phyloP scores from a whole-genome alignment of 768 basidiomycete genomes.

The Leccinum aurantiacum region DNA sequence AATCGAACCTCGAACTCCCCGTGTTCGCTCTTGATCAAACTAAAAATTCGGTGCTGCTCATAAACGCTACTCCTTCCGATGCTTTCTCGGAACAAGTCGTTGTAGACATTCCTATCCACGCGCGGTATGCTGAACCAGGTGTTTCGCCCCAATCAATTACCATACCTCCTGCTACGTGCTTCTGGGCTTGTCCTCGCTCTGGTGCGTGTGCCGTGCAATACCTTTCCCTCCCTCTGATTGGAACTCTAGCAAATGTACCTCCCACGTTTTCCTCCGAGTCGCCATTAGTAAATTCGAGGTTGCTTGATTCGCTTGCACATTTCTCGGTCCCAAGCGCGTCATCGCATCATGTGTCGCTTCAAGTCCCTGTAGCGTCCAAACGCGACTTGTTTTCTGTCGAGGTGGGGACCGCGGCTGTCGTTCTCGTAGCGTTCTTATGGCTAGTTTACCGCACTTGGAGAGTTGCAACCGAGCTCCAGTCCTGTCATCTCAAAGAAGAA shows the following conservation, averaged over 20 bases:
- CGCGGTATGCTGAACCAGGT: conserved; percentile 40
- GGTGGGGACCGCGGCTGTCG: conserved; percentile 33
- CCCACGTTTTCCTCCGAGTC: conserved; percentile 13
- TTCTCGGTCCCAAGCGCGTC: conserved; percentile 19
- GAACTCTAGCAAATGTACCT: conserved; percentile 6
- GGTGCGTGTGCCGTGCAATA: conserved; percentile 17
- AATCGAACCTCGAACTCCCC: conserved; percentile 45
- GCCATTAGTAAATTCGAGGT: conserved; percentile 21
- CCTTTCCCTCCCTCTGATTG: conserved; percentile 7
- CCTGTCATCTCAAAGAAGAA: conserved; percentile 27
- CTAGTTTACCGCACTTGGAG: conserved; percentile 29
- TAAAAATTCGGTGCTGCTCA: conserved; percentile 31
- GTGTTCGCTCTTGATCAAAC: conserved; percentile 34
- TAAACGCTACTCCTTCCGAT: conserved; percentile 26
- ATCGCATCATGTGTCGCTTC: conserved; percentile 10
- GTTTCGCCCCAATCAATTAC: conserved; percentile 20
- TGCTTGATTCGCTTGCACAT: conserved; percentile 19
- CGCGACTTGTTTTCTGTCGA: conserved; percentile 36
- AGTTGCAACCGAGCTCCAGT: conserved; percentile 22
- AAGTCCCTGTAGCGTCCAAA: conserved; percentile 37
- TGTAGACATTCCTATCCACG: conserved; percentile 44
- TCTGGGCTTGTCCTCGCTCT: conserved; percentile 33
- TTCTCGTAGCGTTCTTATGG: conserved; percentile 37
- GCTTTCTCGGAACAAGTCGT: conserved; percentile 9
- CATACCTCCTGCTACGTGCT: conserved; percentile 29